phyloP scores from a whole-genome alignment of 2,329 filamentous ascomycete species.

The Didymella pomorum region DNA sequence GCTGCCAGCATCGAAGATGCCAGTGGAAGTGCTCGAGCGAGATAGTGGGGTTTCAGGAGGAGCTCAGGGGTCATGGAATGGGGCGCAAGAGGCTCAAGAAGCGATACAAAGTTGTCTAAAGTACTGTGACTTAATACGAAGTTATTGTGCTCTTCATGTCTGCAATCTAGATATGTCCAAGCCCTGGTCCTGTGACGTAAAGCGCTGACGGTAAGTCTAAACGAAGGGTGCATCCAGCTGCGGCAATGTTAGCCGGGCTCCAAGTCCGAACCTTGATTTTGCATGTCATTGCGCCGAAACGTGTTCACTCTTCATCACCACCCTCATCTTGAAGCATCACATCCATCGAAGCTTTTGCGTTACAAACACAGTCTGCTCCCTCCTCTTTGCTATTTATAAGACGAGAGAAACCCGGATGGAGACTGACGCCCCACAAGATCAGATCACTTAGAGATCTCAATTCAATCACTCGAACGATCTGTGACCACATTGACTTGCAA shows the following conservation, averaged over 20 bases:
- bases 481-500: neutral
- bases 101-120: neutral
- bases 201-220: neutral
- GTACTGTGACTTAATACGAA: neutral
- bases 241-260: neutral
- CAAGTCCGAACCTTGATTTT: neutral
- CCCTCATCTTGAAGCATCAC: neutral
- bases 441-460: neutral
- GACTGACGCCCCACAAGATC: neutral
- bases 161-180: constrained; percentile 24
- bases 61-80: neutral
- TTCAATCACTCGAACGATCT: neutral
- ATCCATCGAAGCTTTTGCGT: neutral
- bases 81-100: constrained; percentile 2
- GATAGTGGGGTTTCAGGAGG: neutral
- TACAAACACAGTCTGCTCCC: neutral
- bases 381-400: neutral
- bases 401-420: neutral
- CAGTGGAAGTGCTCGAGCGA: constrained; percentile 6
- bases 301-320: no score
- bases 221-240: neutral
- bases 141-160: no score
- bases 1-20: constrained; percentile 2
- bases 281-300: no score
- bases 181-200: neutral